Conservation (phyloP, 805 yeast species). For the Candida stauntonica region DNA sequence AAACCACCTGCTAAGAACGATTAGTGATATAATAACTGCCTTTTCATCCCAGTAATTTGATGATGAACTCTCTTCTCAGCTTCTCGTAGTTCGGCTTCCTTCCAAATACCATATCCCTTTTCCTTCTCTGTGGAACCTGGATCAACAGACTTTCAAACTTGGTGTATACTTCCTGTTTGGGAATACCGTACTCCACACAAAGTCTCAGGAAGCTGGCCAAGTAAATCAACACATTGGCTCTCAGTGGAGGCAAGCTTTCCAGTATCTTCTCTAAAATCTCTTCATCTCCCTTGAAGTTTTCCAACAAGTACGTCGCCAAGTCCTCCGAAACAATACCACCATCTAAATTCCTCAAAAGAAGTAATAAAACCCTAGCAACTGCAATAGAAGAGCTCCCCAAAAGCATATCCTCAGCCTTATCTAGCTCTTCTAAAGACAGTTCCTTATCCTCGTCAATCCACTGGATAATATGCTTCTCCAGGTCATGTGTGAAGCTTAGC, state of each 20-base stretch:
- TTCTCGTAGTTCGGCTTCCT: slow-evolving; percentile 25
- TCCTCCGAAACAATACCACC: slow-evolving; percentile 39
- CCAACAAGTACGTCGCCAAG: slow-evolving; percentile 24
- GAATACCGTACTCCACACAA: slow-evolving; percentile 26
- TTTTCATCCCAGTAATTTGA: slow-evolving; percentile 21
- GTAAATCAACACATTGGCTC: slow-evolving; percentile 39
- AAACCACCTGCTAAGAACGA: slow-evolving; percentile 2
- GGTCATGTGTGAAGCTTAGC: slow-evolving; percentile 19
- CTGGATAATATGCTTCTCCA: slow-evolving; percentile 20
- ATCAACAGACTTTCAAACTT: slow-evolving; percentile 32
- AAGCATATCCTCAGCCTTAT: slow-evolving; percentile 16
- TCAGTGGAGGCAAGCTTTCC: slow-evolving; percentile 36
- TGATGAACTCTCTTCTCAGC: slow-evolving; percentile 30
- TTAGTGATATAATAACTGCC: background rate
- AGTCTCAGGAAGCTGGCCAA: slow-evolving; percentile 35
- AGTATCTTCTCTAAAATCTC: slow-evolving; percentile 31
- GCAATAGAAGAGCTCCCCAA: slow-evolving; percentile 24
- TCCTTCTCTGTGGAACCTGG: slow-evolving; percentile 28
- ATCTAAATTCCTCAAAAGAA: slow-evolving; percentile 32
- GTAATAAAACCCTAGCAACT: slow-evolving; percentile 26
- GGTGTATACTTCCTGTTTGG: slow-evolving; percentile 17
- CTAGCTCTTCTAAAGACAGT: slow-evolving; percentile 14
- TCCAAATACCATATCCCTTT: slow-evolving; percentile 24
- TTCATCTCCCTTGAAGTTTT: slow-evolving; percentile 23
- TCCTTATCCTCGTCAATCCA: slow-evolving; percentile 24